Evolutionary conservation across 345 rosid species (phyloP).

Genomic region (Aethionema arabicum): DNA sequence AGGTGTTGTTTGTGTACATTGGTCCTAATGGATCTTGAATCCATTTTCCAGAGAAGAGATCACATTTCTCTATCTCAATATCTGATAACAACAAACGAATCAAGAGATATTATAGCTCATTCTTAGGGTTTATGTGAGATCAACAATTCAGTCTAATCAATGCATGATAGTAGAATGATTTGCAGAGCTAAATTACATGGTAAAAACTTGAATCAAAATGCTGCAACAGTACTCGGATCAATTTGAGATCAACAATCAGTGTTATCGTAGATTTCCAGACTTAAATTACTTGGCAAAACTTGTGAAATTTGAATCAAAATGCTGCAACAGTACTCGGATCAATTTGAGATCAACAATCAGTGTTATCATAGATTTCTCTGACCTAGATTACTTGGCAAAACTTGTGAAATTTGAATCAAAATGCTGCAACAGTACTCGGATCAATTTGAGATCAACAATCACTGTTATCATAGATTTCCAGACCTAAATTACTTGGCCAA

Average conservation of each 20-base stretch:
- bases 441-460: neutral
- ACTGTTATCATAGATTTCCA: neutral
- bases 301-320: neutral
- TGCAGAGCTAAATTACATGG: neutral
- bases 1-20: conserved; percentile 46
- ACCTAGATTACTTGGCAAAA: neutral
- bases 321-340: neutral
- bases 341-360: neutral
- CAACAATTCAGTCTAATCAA: too few species aligned
- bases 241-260: neutral
- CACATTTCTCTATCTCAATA: conserved; percentile 55
- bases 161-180: too few species aligned
- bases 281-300: neutral
- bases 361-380: neutral
- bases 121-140: conserved; percentile 12
- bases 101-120: conserved; percentile 3
- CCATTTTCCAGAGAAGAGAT: conserved; percentile 85
- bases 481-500: neutral
- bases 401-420: neutral
- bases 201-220: neutral
- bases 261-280: neutral
- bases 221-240: neutral
- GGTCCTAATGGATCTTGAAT: conserved; percentile 73
- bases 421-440: neutral
- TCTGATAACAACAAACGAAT: conserved; percentile 28